Percentiles rank a stretch among this genome's conserved stretches.
Evolutionary conservation across 2,329 filamentous ascomycete species (phyloP).

Genomic region (Colletotrichum salicis): DNA sequence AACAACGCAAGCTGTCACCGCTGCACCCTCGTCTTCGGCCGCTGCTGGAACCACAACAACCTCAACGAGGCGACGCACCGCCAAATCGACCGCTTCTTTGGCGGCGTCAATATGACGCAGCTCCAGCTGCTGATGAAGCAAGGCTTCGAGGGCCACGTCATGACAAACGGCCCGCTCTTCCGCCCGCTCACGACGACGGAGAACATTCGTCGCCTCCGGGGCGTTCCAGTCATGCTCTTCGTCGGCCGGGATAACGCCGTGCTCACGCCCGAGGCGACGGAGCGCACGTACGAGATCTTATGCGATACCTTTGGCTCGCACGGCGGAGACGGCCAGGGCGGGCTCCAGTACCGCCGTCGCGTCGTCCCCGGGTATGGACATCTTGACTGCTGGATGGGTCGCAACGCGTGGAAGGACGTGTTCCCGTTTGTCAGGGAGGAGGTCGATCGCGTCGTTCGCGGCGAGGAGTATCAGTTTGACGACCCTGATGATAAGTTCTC

Average conservation of each 20-base stretch:
- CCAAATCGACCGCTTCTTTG: conserved; percentile 70
- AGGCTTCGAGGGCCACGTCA: conserved; percentile 62
- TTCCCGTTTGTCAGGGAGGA: conserved; percentile 66
- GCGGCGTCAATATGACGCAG: conserved; percentile 69
- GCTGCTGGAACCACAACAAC: conserved; percentile 73
- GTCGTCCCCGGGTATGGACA: conserved; percentile 70
- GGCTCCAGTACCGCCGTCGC: conserved; percentile 59
- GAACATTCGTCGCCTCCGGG: conserved; percentile 62
- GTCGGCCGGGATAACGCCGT: conserved; percentile 67
- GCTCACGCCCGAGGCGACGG: conserved; percentile 63
- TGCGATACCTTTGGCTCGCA: conserved; percentile 60
- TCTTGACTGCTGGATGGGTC: conserved; percentile 71
- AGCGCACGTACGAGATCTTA: conserved; percentile 63
- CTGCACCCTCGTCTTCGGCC: conserved; percentile 68
- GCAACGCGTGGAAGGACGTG: conserved; percentile 68
- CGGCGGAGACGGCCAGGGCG: conserved; percentile 40
- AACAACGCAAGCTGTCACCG: conserved; percentile 71
- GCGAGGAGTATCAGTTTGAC: conserved; percentile 52
- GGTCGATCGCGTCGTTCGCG: conserved; percentile 62
- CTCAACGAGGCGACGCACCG: conserved; percentile 73
- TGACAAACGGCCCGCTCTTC: conserved; percentile 61
- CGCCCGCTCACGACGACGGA: conserved; percentile 58
- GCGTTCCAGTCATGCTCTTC: conserved; percentile 67
- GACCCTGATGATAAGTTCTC: conserved; percentile 57
- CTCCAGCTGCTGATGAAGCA: conserved; percentile 67